Percentiles rank a stretch among this genome's conserved stretches.
Conservation (phyloP, 2,329 filamentous ascomycete species). For the Fusarium abutilonis region DNA sequence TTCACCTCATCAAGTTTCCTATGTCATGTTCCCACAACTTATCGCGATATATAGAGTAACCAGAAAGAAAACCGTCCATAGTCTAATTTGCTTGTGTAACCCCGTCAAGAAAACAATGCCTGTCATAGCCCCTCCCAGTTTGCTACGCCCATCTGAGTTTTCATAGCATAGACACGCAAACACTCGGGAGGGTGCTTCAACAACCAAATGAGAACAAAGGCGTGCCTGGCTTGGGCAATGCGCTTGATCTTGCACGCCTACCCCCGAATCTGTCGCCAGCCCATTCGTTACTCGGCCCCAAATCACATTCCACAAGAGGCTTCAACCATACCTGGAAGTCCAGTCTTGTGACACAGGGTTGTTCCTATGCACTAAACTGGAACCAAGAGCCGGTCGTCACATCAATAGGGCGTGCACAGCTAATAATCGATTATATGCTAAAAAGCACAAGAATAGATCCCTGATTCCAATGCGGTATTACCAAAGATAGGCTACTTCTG, state of each 20-base stretch:
- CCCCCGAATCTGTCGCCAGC: conserved; percentile 25
- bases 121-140: conserved; percentile 41
- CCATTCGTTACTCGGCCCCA: conserved; percentile 15
- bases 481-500: conserved; percentile 53
- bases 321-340: conserved; percentile 7
- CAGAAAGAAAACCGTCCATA: conserved; percentile 45
- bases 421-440: conserved; percentile 47
- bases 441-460: conserved; percentile 42
- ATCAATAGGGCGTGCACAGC: conserved; percentile 23
- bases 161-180: conserved; percentile 16
- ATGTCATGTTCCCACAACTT: conserved; percentile 33
- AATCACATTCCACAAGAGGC: conserved; percentile 15
- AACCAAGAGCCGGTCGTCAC: conserved; percentile 18
- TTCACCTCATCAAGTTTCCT: conserved; percentile 24
- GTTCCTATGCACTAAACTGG: conserved; percentile 17
- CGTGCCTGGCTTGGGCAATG: conserved; percentile 30
- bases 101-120: conserved; percentile 42
- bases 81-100: conserved; percentile 47
- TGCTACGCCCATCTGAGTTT: conserved; percentile 20
- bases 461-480: conserved; percentile 61
- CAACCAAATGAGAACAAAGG: conserved; percentile 32
- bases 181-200: conserved; percentile 21
- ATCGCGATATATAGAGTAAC: conserved; percentile 41
- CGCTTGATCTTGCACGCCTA: conserved; percentile 33
- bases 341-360: conserved; percentile 8